A percentile compares a stretch with the other conserved stretches of the same genome.
These are phyloP conservation scores for Colletotrichum orchidophilum DNA, from an alignment of 2,329 filamentous ascomycete genomes.

Conservation along the genomic window DNA sequence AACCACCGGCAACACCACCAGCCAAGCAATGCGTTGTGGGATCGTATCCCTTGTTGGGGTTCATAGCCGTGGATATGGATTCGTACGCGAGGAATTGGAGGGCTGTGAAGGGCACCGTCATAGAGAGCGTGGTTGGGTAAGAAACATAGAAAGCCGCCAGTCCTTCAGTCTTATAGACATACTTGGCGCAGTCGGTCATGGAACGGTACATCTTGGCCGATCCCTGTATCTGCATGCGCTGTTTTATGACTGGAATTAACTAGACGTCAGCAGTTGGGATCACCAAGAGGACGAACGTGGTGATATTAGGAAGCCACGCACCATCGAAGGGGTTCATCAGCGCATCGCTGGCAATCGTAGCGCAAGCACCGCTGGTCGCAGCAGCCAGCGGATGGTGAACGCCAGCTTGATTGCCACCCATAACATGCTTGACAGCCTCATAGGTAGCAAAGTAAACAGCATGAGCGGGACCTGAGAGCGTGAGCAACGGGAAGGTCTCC, in stretches of 20 bases:
- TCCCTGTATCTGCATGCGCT: slow-evolving; percentile 98
- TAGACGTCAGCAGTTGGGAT: not conserved
- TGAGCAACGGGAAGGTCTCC: not conserved
- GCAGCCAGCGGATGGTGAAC: slow-evolving; percentile 93
- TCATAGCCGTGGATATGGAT: slow-evolving; percentile 93
- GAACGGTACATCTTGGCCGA: slow-evolving; percentile 88
- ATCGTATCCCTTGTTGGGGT: slow-evolving; percentile 86
- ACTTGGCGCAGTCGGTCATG: slow-evolving; percentile 85
- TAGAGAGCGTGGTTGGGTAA: slow-evolving; percentile 96
- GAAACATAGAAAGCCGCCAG: slow-evolving; percentile 96
- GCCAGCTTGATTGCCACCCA: slow-evolving; percentile 89
- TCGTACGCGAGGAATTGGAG: slow-evolving; percentile 98
- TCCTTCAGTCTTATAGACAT: slow-evolving; percentile 89
- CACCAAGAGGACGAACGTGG: no score
- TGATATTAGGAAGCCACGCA: slow-evolving; percentile 54
- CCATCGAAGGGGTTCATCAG: slow-evolving; percentile 99
- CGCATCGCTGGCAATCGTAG: slow-evolving; percentile 96
- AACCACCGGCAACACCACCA: slow-evolving; percentile 89
- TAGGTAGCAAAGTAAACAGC: slow-evolving; percentile 99
- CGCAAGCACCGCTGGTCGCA: slow-evolving; percentile 90
- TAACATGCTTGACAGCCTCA: slow-evolving; percentile 94
- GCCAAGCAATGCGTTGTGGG: slow-evolving; percentile 93
- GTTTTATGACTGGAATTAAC: slow-evolving; percentile 83
- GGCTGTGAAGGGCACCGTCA: slow-evolving; percentile 98
- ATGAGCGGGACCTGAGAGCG: slow-evolving; percentile 83